Conservation (phyloP, 2,329 filamentous ascomycete species). For the Stromatinia cepivora region DNA sequence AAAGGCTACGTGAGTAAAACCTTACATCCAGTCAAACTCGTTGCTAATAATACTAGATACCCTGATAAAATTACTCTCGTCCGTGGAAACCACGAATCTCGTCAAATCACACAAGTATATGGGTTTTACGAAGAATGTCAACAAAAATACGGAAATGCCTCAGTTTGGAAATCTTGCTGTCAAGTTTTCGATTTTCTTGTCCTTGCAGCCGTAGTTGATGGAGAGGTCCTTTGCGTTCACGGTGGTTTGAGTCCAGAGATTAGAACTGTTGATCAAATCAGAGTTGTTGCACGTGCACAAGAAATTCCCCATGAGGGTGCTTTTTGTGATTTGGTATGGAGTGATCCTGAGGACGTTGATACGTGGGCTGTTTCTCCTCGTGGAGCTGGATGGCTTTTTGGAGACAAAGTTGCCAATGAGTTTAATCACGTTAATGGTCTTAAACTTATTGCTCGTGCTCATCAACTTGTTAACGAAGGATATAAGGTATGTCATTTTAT, state of each 20-base stretch:
- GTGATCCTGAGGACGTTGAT: constrained; percentile 70
- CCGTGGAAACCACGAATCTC: constrained; percentile 73
- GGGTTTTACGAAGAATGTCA: constrained; percentile 78
- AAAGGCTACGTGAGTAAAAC: constrained; percentile 62
- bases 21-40: not conserved
- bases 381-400: constrained; percentile 57
- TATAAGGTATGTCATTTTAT: constrained; percentile 57
- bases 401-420: constrained; percentile 70
- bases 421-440: constrained; percentile 77
- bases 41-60: constrained; percentile 50
- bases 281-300: constrained; percentile 71
- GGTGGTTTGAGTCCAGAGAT: constrained; percentile 73
- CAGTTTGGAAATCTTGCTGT: constrained; percentile 77
- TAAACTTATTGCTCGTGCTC: constrained; percentile 69
- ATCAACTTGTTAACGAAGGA: constrained; percentile 75
- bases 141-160: constrained; percentile 75
- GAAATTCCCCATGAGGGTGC: constrained; percentile 77
- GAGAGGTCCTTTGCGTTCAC: constrained; percentile 72
- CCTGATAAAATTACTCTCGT: constrained; percentile 72
- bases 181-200: constrained; percentile 78
- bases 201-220: constrained; percentile 71
- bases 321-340: constrained; percentile 77
- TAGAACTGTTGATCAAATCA: constrained; percentile 72
- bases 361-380: constrained; percentile 69
- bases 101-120: constrained; percentile 76